A percentile compares a stretch with the other conserved stretches of the same genome.
These are phyloP conservation scores for Neonectria hederae DNA, from an alignment of 2,329 filamentous ascomycete genomes.

Conservation along the genomic window DNA sequence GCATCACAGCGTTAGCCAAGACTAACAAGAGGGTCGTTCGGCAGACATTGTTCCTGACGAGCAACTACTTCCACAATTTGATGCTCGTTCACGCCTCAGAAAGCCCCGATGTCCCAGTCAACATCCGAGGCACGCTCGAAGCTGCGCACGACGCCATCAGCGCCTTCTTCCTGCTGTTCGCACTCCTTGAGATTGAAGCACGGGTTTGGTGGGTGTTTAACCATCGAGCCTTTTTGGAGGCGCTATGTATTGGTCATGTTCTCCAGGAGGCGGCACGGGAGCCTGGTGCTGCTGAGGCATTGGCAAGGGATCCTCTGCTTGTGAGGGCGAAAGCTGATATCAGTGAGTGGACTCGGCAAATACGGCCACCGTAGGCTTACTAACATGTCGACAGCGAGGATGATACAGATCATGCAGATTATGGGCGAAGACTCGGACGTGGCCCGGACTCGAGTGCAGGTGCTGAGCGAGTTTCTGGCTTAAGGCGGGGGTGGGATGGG, in stretches of 20 bases:
- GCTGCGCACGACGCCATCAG: constrained; percentile 79
- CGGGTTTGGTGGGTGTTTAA: constrained; percentile 88
- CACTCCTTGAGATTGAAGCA: constrained; percentile 74
- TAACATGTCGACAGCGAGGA: constrained; percentile 55
- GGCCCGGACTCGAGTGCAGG: constrained; percentile 66
- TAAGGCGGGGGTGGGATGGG: constrained; percentile 5
- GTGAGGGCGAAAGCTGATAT: constrained; percentile 69
- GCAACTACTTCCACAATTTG: constrained; percentile 84
- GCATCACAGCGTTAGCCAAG: constrained; percentile 64
- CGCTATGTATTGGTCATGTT: constrained; percentile 72
- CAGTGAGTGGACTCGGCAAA: constrained; percentile 53
- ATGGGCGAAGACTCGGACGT: constrained; percentile 69
- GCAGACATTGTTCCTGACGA: constrained; percentile 81
- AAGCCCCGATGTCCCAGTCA: constrained; percentile 69
- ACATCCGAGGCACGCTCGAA: constrained; percentile 76
- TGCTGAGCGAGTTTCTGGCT: constrained; percentile 63
- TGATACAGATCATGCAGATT: constrained; percentile 71
- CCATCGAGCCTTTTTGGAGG: constrained; percentile 81
- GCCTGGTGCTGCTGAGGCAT: constrained; percentile 55
- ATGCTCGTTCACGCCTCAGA: constrained; percentile 82
- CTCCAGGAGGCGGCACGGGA: constrained; percentile 62
- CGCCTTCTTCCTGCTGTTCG: constrained; percentile 78
- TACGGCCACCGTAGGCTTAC: not conserved
- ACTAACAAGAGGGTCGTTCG: constrained; percentile 73
- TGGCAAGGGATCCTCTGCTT: constrained; percentile 65